Evolutionary conservation across 2,329 filamentous ascomycete species (phyloP).

Genomic region (Aspergillus ibericus): DNA sequence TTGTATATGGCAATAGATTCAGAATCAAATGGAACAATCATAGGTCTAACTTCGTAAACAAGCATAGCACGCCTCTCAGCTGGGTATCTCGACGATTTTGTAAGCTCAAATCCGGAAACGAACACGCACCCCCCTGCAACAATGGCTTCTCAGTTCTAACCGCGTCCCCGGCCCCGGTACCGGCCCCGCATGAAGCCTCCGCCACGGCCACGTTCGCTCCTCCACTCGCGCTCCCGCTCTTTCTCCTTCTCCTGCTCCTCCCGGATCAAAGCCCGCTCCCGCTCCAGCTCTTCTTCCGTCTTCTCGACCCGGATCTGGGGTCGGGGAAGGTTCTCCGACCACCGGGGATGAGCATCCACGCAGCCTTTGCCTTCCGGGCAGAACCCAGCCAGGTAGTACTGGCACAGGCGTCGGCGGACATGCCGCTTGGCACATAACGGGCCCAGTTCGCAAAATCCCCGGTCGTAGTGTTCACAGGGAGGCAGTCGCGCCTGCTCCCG

Average conservation of each 20-base stretch:
- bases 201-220: conserved; percentile 53
- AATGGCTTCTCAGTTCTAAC: no score
- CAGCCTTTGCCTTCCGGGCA: conserved; percentile 81
- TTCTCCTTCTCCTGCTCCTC: conserved; percentile 60
- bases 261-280: conserved; percentile 55
- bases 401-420: conserved; percentile 75
- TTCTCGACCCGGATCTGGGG: conserved; percentile 66
- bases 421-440: conserved; percentile 87
- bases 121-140: not conserved
- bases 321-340: conserved; percentile 64
- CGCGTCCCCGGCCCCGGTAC: conserved; percentile 49
- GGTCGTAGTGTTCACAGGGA: conserved; percentile 87
- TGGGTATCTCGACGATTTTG: conserved; percentile 11
- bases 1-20: not conserved
- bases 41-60: not conserved
- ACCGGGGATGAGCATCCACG: conserved; percentile 77
- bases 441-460: conserved; percentile 90
- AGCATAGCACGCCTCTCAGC: conserved; percentile 4
- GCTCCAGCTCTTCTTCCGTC: conserved; percentile 68
- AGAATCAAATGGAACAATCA: not conserved
- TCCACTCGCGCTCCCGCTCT: conserved; percentile 56
- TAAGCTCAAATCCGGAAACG: conserved; percentile 11
- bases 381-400: conserved; percentile 88
- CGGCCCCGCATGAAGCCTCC: conserved; percentile 46
- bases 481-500: conserved; percentile 77